These are phyloP conservation scores for Hymenoscyphus infarciens DNA, from an alignment of 2,329 filamentous ascomycete species.

Conservation along the genomic window DNA sequence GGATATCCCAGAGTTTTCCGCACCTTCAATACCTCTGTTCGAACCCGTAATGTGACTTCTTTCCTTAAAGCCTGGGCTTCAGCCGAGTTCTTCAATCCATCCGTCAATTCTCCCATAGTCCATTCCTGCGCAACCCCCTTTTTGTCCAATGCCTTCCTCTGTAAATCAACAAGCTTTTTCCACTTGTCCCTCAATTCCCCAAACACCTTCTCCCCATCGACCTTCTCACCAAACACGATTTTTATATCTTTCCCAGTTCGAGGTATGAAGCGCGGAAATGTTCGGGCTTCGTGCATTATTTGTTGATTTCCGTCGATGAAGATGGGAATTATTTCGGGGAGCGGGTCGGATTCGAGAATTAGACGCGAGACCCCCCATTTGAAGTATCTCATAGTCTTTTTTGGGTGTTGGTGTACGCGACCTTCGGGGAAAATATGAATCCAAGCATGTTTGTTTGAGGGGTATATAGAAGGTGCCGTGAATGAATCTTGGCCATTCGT, in stretches of 20 bases:
- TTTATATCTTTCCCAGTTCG: conserved; percentile 66
- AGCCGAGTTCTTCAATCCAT: conserved; percentile 62
- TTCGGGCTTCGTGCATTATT: conserved; percentile 81
- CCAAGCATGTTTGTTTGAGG: conserved; percentile 72
- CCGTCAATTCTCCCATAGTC: conserved; percentile 57
- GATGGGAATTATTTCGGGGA: conserved; percentile 86
- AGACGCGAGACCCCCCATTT: conserved; percentile 94
- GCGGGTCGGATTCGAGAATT: conserved; percentile 83
- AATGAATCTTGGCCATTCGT: conserved; percentile 66
- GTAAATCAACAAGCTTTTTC: conserved; percentile 60
- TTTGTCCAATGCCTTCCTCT: conserved; percentile 41
- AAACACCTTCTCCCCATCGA: conserved; percentile 72
- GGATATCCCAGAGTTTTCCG: conserved; percentile 64
- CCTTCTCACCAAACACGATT: conserved; percentile 73
- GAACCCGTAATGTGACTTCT: conserved; percentile 74
- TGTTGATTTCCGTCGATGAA: conserved; percentile 89
- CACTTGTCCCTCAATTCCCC: conserved; percentile 73
- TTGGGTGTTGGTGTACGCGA: conserved; percentile 82
- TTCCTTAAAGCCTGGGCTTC: conserved; percentile 75
- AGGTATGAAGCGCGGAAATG: conserved; percentile 77
- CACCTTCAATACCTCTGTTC: conserved; percentile 77
- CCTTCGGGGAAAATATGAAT: conserved; percentile 96
- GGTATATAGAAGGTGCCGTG: conserved; percentile 67
- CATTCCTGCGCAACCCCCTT: conserved; percentile 34
- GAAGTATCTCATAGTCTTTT: conserved; percentile 86